A percentile compares a stretch with the other conserved stretches of the same genome.
These are phyloP conservation scores for Platanthera zijinensis DNA, from an alignment of 106 monocot species.

Conservation along the genomic window DNA sequence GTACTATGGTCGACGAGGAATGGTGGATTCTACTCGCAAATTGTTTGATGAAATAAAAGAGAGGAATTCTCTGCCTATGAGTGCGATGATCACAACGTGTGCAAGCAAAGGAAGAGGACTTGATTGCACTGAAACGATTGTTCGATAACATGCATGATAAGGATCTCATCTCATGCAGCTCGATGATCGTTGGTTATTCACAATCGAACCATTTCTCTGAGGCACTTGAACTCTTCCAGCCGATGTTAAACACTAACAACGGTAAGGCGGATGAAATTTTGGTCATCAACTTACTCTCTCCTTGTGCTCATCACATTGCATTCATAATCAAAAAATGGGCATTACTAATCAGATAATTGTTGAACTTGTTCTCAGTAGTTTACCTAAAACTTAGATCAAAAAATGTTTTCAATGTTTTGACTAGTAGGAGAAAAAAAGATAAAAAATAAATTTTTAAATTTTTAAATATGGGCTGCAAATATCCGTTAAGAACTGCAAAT, in stretches of 20 bases:
- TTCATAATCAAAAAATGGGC: no score
- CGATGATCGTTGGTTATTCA: slow-evolving; percentile 34
- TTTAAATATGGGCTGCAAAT: no score
- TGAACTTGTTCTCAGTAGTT: no score
- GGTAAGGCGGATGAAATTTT: slow-evolving; percentile 33
- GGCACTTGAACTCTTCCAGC: slow-evolving; percentile 23
- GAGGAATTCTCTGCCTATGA: slow-evolving; percentile 32
- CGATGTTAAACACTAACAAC: slow-evolving; percentile 23
- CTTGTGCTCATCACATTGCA: slow-evolving; percentile 36
- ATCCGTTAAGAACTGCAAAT: no score
- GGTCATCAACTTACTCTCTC: slow-evolving; percentile 29
- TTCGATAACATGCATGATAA: slow-evolving; percentile 31
- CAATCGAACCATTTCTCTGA: slow-evolving; percentile 27
- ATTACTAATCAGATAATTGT: no score
- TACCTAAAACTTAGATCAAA: no score
- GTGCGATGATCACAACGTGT: slow-evolving; percentile 31
- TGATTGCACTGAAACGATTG: slow-evolving; percentile 25
- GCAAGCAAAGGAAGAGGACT: slow-evolving; percentile 25
- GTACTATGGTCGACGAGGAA: slow-evolving; percentile 29
- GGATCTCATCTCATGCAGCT: slow-evolving; percentile 48
- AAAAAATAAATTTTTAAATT: no score
- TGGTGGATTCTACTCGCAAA: slow-evolving; percentile 17
- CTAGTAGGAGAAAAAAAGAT: no score
- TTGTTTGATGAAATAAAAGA: slow-evolving; percentile 32
- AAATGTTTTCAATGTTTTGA: no score